Evolutionary conservation across 176 grass and related monocot species (phyloP).

Genomic region (Musa schizocarpa): DNA sequence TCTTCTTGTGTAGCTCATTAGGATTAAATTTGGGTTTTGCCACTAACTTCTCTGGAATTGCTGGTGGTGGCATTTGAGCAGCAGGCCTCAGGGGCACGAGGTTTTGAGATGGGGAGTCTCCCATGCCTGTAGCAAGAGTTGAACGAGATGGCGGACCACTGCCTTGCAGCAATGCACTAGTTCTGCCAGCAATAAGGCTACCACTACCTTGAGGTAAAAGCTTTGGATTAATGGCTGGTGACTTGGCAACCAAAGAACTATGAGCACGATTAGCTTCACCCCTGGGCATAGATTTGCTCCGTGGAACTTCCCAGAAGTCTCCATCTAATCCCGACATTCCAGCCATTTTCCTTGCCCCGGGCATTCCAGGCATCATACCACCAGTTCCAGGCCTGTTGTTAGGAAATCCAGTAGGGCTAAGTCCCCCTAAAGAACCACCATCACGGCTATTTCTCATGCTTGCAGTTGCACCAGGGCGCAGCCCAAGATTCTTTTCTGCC

Average conservation of each 20-base stretch:
- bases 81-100: slow-evolving; percentile 18
- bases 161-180: slow-evolving; percentile 44
- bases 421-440: slow-evolving; percentile 16
- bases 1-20: slow-evolving; percentile 65
- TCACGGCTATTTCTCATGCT: slow-evolving; percentile 16
- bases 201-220: slow-evolving; percentile 76
- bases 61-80: slow-evolving; percentile 29
- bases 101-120: slow-evolving; percentile 31
- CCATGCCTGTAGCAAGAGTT: slow-evolving; percentile 14
- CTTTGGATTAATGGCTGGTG: slow-evolving; percentile 46
- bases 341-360: slow-evolving; percentile 88
- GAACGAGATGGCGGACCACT: slow-evolving; percentile 29
- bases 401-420: not conserved
- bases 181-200: slow-evolving; percentile 55
- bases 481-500: slow-evolving; percentile 58
- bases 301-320: slow-evolving; percentile 90
- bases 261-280: slow-evolving; percentile 43
- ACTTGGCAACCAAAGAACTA: slow-evolving; percentile 25
- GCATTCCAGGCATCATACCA: slow-evolving; percentile 99
- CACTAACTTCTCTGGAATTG: slow-evolving; percentile 28
- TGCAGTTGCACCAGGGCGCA: slow-evolving; percentile 35
- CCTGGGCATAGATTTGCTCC: slow-evolving; percentile 73
- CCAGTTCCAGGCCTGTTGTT: slow-evolving; percentile 23
- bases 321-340: slow-evolving; percentile 89
- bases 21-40: slow-evolving; percentile 31